Evolutionary conservation across 208 protist species (phyloP).

Genomic region (Novymonas esmeraldas): DNA sequence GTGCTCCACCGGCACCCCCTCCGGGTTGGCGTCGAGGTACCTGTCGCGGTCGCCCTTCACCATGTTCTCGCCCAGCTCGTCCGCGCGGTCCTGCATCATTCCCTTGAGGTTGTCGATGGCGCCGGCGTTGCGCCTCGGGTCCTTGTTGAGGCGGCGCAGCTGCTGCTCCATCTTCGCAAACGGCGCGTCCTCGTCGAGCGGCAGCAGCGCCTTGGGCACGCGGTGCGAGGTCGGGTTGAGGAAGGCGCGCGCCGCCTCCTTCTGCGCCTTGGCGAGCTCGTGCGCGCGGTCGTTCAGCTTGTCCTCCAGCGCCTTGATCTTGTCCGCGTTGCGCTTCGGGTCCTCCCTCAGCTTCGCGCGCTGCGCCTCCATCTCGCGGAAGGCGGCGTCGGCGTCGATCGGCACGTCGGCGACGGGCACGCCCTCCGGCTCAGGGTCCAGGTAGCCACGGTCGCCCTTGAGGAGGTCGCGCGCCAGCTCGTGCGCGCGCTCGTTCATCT

Average conservation of each 20-base stretch:
- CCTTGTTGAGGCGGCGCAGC: constrained; percentile 62
- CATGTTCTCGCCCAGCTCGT: constrained; percentile 64
- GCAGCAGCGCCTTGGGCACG: constrained; percentile 66
- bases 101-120: constrained; percentile 71
- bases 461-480: constrained; percentile 66
- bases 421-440: constrained; percentile 77
- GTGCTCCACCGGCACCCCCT: constrained; percentile 60
- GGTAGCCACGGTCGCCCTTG: constrained; percentile 66
- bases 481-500: constrained; percentile 66
- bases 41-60: constrained; percentile 65
- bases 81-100: constrained; percentile 72
- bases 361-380: constrained; percentile 63
- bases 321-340: constrained; percentile 45
- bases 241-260: constrained; percentile 57
- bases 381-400: constrained; percentile 54
- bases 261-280: constrained; percentile 62
- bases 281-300: constrained; percentile 74
- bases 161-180: constrained; percentile 73
- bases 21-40: constrained; percentile 69
- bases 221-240: constrained; percentile 56
- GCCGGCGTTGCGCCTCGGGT: constrained; percentile 54
- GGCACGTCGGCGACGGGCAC: constrained; percentile 64
- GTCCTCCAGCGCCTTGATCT: constrained; percentile 61
- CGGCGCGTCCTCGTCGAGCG: constrained; percentile 62
- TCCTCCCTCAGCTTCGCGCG: constrained; percentile 73